These are phyloP conservation scores for Coemansia sp. DNA, from an alignment of 192 early-diverging fungal species.

Conservation along the genomic window DNA sequence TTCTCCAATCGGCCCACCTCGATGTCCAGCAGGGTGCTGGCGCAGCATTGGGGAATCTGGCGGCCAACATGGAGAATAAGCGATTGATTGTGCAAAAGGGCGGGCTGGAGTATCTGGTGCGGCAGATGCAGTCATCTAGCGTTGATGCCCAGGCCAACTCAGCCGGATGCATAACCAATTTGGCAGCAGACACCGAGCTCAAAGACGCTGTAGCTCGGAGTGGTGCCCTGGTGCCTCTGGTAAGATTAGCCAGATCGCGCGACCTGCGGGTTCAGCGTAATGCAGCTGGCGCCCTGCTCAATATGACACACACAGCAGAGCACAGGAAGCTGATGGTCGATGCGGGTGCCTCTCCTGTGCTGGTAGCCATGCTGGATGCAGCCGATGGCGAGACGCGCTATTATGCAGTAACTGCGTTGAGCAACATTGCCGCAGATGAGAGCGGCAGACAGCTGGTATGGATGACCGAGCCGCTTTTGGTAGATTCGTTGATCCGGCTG, in stretches of 20 bases:
- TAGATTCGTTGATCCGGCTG: conserved; percentile 61
- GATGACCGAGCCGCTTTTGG: conserved; percentile 57
- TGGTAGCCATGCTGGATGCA: conserved; percentile 68
- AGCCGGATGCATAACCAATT: conserved; percentile 88
- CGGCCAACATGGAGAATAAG: conserved; percentile 65
- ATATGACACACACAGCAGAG: conserved; percentile 85
- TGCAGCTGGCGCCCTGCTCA: conserved; percentile 83
- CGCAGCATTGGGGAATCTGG: conserved; percentile 82
- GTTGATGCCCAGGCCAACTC: conserved; percentile 85
- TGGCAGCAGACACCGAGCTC: conserved; percentile 78
- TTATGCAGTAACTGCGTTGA: conserved; percentile 79
- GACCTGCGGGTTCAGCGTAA: conserved; percentile 83
- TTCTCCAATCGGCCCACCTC: conserved; percentile 70
- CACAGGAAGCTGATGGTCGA: conserved; percentile 68
- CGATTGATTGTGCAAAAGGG: conserved; percentile 73
- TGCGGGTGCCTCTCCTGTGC: conserved; percentile 70
- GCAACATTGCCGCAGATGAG: conserved; percentile 78
- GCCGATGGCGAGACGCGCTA: conserved; percentile 79
- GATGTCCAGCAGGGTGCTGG: conserved; percentile 79
- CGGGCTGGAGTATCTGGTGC: conserved; percentile 71
- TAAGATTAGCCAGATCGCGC: conserved; percentile 67
- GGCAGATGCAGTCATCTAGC: conserved; percentile 73
- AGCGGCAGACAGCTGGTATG: conserved; percentile 59
- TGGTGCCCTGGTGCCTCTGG: conserved; percentile 69
- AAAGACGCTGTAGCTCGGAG: conserved; percentile 78